A percentile compares a stretch with the other conserved stretches of the same genome.
Conservation (phyloP, 345 rosid species). For the Microcos paniculata region DNA sequence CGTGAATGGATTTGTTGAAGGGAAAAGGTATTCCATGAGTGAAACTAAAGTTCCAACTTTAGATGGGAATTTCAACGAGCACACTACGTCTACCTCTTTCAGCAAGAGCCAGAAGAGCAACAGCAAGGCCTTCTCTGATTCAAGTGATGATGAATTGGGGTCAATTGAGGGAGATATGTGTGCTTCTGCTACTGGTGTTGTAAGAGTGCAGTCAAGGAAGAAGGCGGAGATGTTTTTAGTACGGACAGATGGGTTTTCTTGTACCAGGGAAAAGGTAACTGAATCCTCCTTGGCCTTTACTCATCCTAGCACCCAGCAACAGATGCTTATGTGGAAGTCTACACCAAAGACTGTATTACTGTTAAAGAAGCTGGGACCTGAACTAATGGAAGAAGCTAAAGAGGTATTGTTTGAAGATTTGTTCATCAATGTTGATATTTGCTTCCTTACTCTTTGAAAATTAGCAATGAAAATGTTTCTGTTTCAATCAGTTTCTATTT, state of each 20-base stretch:
- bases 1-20: conserved; percentile 26
- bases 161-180: conserved; percentile 87
- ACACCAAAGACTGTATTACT: conserved; percentile 84
- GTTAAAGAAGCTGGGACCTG: conserved; percentile 88
- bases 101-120: conserved; percentile 31
- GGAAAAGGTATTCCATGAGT: conserved; percentile 24
- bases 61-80: conserved; percentile 34
- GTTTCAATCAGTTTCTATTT: neutral
- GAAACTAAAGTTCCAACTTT: conserved; percentile 28
- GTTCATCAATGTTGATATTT: neutral
- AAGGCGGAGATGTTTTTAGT: conserved; percentile 99
- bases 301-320: conserved; percentile 99
- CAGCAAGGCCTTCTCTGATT: conserved; percentile 36
- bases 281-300: conserved; percentile 95
- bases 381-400: conserved; percentile 95
- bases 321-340: conserved; percentile 99
- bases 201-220: conserved; percentile 90
- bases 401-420: conserved; percentile 46
- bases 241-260: conserved; percentile 95
- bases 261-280: conserved; percentile 91
- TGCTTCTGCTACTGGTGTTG: conserved; percentile 96
- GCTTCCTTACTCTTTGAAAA: neutral
- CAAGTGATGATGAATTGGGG: conserved; percentile 55
- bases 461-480: neutral
- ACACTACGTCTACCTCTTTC: conserved; percentile 28